These are phyloP conservation scores for Annulohypoxylon nitens DNA, from an alignment of 495 filamentous ascomycete species.

Conservation along the genomic window DNA sequence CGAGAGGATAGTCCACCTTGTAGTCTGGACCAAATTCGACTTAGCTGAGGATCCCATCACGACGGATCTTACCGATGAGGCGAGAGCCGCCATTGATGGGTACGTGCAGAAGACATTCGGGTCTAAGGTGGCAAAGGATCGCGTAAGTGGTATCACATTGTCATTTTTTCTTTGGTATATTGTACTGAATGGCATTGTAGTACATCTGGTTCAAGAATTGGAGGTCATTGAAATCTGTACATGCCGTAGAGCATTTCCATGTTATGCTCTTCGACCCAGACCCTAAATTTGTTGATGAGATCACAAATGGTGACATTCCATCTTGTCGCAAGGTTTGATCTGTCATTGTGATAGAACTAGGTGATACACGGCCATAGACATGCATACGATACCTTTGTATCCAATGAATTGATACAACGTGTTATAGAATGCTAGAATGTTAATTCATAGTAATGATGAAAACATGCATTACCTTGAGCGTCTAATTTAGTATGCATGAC, in stretches of 20 bases:
- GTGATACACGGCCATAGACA: neutral
- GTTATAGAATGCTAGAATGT: neutral
- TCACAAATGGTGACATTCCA: constrained; percentile 82
- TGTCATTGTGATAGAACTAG: constrained; percentile 8
- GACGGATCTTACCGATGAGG: constrained; percentile 73
- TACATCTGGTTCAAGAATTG: constrained; percentile 95
- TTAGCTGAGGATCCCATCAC: constrained; percentile 73
- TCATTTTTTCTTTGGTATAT: neutral
- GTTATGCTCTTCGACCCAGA: constrained; percentile 87
- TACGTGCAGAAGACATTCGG: constrained; percentile 76
- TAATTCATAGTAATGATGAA: neutral
- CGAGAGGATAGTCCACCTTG: constrained; percentile 79
- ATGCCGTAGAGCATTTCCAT: constrained; percentile 95
- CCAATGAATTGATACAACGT: neutral
- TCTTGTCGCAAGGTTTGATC: constrained; percentile 51
- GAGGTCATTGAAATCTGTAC: constrained; percentile 81
- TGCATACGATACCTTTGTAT: neutral
- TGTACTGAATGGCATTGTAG: constrained; percentile 53
- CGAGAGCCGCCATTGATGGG: constrained; percentile 72
- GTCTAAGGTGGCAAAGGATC: constrained; percentile 53
- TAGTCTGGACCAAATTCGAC: constrained; percentile 91
- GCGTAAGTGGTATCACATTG: constrained; percentile 53
- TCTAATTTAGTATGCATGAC: neutral
- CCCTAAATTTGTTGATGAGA: constrained; percentile 72
- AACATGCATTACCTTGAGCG: neutral